phyloP scores from a whole-genome alignment of 176 grass and related monocot species.

The Oryza glaberrima region DNA sequence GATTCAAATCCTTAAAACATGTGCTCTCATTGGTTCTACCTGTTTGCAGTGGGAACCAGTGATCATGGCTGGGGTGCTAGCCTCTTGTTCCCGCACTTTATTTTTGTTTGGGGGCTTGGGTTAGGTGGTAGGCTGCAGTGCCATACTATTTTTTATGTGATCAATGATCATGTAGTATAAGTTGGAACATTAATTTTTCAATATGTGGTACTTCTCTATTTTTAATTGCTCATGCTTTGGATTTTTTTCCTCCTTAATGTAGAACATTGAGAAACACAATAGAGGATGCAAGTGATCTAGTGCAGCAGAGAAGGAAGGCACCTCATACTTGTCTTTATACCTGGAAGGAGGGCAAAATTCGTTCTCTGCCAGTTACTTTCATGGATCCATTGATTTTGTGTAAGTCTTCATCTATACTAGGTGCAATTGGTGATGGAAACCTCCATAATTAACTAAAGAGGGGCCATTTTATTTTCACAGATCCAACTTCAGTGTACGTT shows the following conservation, averaged over 20 bases:
- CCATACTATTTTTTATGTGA: background rate
- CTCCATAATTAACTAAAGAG: constrained; percentile 1
- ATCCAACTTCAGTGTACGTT: constrained; percentile 25
- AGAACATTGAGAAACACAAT: constrained; percentile 61
- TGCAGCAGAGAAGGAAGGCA: constrained; percentile 55
- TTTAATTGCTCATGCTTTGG: constrained; percentile 29
- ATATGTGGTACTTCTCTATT: constrained; percentile 1
- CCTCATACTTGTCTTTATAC: constrained; percentile 64
- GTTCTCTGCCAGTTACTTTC: constrained; percentile 52
- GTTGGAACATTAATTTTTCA: background rate
- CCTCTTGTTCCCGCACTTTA: background rate
- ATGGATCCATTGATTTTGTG: constrained; percentile 64
- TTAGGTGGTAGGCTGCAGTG: background rate
- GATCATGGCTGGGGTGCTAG: background rate
- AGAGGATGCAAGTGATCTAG: constrained; percentile 57
- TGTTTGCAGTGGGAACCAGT: background rate
- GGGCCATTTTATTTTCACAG: constrained; percentile 45
- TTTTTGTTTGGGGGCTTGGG: background rate
- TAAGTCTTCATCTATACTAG: constrained; percentile 46
- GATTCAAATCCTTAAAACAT: background rate
- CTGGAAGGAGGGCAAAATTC: constrained; percentile 62
- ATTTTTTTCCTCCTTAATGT: background rate
- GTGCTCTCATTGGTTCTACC: background rate
- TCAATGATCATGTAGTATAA: background rate
- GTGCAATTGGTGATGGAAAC: background rate